phyloP scores from a whole-genome alignment of 345 rosid species.

The Linum usitatissimum region DNA sequence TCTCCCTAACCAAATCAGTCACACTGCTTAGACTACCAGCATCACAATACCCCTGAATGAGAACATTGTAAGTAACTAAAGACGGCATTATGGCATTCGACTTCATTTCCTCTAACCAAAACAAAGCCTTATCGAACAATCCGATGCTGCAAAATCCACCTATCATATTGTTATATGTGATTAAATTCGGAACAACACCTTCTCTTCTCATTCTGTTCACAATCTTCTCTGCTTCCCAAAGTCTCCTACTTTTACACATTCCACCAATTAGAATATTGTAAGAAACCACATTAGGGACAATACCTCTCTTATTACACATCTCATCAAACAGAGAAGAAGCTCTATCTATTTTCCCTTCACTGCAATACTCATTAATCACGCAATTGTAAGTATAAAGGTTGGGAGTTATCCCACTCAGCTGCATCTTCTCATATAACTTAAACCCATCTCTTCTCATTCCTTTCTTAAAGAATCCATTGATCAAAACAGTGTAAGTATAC shows the following conservation, averaged over 20 bases:
- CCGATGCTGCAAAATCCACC: conserved; percentile 45
- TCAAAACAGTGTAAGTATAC: conserved; percentile 61
- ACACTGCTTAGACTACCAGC: conserved; percentile 33
- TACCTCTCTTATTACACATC: conserved; percentile 56
- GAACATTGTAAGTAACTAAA: conserved; percentile 45
- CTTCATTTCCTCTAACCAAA: conserved; percentile 40
- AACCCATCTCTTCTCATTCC: conserved; percentile 50
- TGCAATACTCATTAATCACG: conserved; percentile 44
- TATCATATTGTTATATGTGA: conserved; percentile 54
- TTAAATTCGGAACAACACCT: conserved; percentile 44
- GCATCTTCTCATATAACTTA: conserved; percentile 50
- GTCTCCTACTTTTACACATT: conserved; percentile 34
- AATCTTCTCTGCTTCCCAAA: conserved; percentile 41
- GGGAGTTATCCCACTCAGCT: conserved; percentile 38
- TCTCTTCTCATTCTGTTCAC: conserved; percentile 32
- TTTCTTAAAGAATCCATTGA: conserved; percentile 52
- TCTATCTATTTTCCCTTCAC: conserved; percentile 25
- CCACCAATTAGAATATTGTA: conserved; percentile 55
- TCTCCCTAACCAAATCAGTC: conserved; percentile 47
- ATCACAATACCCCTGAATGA: conserved; percentile 43
- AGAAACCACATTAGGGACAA: conserved; percentile 45
- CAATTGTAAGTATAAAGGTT: conserved; percentile 51
- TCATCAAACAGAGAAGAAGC: conserved; percentile 62
- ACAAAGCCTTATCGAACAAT: conserved; percentile 36
- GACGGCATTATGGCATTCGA: conserved; percentile 49